Conservation (phyloP, 805 yeast species). For the Candida adriatica region DNA sequence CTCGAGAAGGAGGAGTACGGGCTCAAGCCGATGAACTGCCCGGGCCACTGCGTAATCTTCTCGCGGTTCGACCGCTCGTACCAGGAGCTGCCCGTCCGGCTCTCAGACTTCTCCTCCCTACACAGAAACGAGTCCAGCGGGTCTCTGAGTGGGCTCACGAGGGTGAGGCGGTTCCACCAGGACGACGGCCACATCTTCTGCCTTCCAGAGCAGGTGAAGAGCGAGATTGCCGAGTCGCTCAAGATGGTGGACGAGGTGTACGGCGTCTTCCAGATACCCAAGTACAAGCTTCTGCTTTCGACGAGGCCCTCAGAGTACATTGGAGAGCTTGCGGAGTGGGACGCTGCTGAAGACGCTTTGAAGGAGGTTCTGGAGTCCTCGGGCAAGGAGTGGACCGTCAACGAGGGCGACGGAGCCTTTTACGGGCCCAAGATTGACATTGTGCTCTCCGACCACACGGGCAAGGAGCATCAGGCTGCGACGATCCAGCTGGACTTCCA, state of each 20-base stretch:
- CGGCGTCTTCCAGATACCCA: constrained; percentile 38
- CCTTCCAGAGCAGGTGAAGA: constrained; percentile 62
- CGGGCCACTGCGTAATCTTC: constrained; percentile 88
- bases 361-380: constrained; percentile 48
- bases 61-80: constrained; percentile 71
- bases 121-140: constrained; percentile 96
- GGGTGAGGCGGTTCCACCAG: constrained; percentile 94
- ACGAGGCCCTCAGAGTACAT: constrained; percentile 82
- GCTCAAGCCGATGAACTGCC: constrained; percentile 92
- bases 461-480: constrained; percentile 87
- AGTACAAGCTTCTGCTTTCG: constrained; percentile 62
- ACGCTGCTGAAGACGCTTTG: constrained; percentile 68
- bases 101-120: constrained; percentile 83
- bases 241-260: constrained; percentile 72
- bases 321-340: constrained; percentile 77
- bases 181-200: constrained; percentile 98
- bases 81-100: constrained; percentile 79
- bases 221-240: constrained; percentile 68
- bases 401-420: constrained; percentile 93
- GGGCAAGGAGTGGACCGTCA: constrained; percentile 57
- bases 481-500: constrained; percentile 95
- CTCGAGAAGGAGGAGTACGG: constrained; percentile 52
- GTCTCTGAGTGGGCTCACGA: constrained; percentile 83
- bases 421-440: constrained; percentile 97
- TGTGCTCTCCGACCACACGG: constrained; percentile 68